Evolutionary conservation across 2,329 filamentous ascomycete genomes (phyloP).

Genomic region (Fusarium transvaalense): DNA sequence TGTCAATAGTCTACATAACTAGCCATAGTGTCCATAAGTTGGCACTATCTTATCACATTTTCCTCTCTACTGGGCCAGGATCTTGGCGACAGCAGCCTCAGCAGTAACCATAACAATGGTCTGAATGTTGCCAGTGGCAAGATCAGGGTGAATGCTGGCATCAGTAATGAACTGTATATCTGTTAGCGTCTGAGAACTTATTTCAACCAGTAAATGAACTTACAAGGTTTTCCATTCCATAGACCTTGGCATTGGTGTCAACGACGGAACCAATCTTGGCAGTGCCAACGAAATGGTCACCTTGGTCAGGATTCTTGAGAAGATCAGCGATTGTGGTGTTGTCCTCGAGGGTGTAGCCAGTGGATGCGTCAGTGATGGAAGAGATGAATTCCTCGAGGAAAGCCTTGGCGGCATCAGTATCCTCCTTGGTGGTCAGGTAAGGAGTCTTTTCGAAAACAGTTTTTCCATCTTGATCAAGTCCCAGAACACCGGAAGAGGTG

Average conservation of each 20-base stretch:
- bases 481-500: constrained; percentile 70
- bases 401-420: constrained; percentile 72
- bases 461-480: constrained; percentile 67
- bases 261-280: constrained; percentile 74
- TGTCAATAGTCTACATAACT: neutral
- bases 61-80: constrained; percentile 14
- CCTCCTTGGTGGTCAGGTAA: constrained; percentile 69
- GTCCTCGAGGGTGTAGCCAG: constrained; percentile 23
- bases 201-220: neutral
- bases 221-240: constrained; percentile 72
- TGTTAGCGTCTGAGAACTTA: neutral
- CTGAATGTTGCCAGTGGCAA: constrained; percentile 75
- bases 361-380: constrained; percentile 58
- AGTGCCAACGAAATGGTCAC: constrained; percentile 66
- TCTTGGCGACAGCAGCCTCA: constrained; percentile 66
- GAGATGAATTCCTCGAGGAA: constrained; percentile 72
- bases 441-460: constrained; percentile 71
- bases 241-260: constrained; percentile 71
- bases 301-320: constrained; percentile 51
- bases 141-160: constrained; percentile 75
- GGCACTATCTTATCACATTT: neutral
- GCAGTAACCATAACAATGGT: constrained; percentile 72
- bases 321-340: constrained; percentile 48
- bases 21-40: neutral
- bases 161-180: constrained; percentile 67